phyloP scores from a whole-genome alignment of 164 flowering plant species.

The Magnolia officinalis region DNA sequence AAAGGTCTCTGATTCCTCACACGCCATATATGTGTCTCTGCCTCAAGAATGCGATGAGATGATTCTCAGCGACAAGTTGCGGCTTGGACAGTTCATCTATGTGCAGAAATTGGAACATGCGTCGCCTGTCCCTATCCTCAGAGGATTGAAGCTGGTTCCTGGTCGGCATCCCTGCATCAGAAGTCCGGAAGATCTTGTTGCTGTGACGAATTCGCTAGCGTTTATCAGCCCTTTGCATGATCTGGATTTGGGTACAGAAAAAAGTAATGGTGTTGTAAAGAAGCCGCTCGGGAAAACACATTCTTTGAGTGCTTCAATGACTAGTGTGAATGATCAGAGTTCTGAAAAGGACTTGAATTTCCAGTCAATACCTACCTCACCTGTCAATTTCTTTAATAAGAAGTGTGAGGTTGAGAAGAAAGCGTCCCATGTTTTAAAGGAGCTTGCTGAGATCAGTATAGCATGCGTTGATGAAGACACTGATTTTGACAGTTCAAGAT shows the following conservation, averaged over 20 bases:
- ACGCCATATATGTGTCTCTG: conserved; percentile 54
- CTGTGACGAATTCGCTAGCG: conserved; percentile 13
- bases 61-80: conserved; percentile 46
- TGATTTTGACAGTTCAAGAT: conserved; percentile 38
- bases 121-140: conserved; percentile 53
- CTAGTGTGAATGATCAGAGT: conserved; percentile 6
- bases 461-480: conserved; percentile 28
- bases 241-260: conserved; percentile 11
- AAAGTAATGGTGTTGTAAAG: conserved; percentile 11
- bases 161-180: conserved; percentile 55
- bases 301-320: conserved; percentile 39
- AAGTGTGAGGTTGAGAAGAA: conserved; percentile 16
- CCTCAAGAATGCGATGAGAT: conserved; percentile 54
- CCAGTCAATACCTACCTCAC: conserved; percentile 13
- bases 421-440: conserved; percentile 12
- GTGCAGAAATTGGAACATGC: conserved; percentile 49
- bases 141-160: conserved; percentile 47
- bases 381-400: background rate
- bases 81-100: conserved; percentile 61
- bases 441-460: conserved; percentile 17
- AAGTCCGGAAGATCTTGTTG: conserved; percentile 43
- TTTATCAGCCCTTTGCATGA: conserved; percentile 7
- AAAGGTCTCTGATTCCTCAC: conserved; percentile 65
- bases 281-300: conserved; percentile 13
- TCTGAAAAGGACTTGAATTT: conserved; percentile 1